Conservation (phyloP, 1,284 basidiomycete species). For the Melampsora americana region DNA sequence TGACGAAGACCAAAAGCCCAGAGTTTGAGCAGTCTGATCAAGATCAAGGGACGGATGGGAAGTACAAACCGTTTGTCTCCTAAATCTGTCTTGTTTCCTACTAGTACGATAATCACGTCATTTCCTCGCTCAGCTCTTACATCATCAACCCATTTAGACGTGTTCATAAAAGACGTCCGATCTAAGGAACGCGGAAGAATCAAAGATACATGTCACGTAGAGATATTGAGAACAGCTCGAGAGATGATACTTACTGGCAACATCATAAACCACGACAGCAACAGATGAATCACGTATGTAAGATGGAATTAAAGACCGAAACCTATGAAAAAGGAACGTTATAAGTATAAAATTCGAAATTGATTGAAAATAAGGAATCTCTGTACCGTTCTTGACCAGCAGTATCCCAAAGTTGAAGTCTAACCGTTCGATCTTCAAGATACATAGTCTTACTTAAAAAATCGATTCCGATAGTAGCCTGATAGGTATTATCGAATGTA, state of each 20-base stretch:
- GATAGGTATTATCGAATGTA: slow-evolving; percentile 99
- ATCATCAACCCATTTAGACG: slow-evolving; percentile 99
- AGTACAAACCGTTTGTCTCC: slow-evolving; percentile 73
- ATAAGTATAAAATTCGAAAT: slow-evolving; percentile 9
- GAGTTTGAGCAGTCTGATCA: neutral
- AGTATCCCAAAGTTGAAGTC: slow-evolving; percentile 98
- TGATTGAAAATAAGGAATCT: neutral
- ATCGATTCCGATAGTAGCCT: slow-evolving; percentile 99
- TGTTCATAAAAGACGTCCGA: slow-evolving; percentile 93
- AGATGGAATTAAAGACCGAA: slow-evolving; percentile 94
- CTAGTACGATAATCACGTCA: slow-evolving; percentile 97
- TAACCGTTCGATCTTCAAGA: slow-evolving; percentile 94
- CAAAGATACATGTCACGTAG: too few relatives aligned
- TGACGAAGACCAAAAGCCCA: slow-evolving; percentile 19
- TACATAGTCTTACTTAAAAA: slow-evolving; percentile 99
- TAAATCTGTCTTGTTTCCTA: slow-evolving; percentile 98
- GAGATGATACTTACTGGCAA: slow-evolving; percentile 72
- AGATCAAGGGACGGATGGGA: too few relatives aligned
- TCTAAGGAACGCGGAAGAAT: too few relatives aligned
- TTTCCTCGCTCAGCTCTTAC: slow-evolving; percentile 94
- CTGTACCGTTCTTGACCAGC: slow-evolving; percentile 73
- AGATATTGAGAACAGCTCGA: slow-evolving; percentile 2
- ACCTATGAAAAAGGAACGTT: slow-evolving; percentile 84
- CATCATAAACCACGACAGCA: slow-evolving; percentile 97
- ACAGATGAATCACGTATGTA: slow-evolving; percentile 99